Percentiles rank a stretch among this genome's conserved stretches.
These are phyloP conservation scores for Tetracladium setigerum DNA, from an alignment of 495 filamentous ascomycete species.

Conservation along the genomic window DNA sequence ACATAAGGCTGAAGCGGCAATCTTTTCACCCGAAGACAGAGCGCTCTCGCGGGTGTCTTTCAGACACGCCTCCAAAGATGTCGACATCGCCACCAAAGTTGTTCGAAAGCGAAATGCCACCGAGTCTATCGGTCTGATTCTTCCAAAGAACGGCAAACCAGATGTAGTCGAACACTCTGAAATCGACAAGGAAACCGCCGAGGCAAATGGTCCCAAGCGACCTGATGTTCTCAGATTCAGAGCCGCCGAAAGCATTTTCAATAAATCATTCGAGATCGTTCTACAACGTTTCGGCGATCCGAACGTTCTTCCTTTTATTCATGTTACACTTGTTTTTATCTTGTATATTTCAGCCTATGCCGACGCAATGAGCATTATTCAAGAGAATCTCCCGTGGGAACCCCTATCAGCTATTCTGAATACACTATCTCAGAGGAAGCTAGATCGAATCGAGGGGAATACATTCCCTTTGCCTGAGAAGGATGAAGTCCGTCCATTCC, in stretches of 20 bases:
- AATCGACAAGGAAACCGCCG: conserved; percentile 79
- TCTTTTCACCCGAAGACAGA: background rate
- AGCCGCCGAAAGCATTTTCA: conserved; percentile 92
- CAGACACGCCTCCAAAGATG: conserved; percentile 61
- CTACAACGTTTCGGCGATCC: conserved; percentile 17
- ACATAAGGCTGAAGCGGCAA: background rate
- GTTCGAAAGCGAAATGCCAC: conserved; percentile 96
- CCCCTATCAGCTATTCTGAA: conserved; percentile 14
- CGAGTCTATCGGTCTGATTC: conserved; percentile 91
- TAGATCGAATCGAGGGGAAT: conserved; percentile 30
- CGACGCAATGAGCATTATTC: conserved; percentile 13
- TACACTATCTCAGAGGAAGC: conserved; percentile 10
- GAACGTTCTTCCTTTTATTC: conserved; percentile 19
- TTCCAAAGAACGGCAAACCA: conserved; percentile 90
- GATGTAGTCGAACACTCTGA: conserved; percentile 99
- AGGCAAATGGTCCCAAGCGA: conserved; percentile 82
- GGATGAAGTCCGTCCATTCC: conserved; percentile 50
- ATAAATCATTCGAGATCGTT: conserved; percentile 26
- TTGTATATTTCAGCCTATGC: conserved; percentile 9
- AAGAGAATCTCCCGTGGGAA: conserved; percentile 16
- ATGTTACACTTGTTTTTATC: conserved; percentile 20
- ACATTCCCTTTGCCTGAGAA: conserved; percentile 46
- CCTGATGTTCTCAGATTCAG: conserved; percentile 84
- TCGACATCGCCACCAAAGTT: conserved; percentile 97
- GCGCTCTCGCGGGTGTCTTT: conserved; percentile 1